phyloP scores from a whole-genome alignment of 352 stramenopile species.

The Globisporangium nodosum region DNA sequence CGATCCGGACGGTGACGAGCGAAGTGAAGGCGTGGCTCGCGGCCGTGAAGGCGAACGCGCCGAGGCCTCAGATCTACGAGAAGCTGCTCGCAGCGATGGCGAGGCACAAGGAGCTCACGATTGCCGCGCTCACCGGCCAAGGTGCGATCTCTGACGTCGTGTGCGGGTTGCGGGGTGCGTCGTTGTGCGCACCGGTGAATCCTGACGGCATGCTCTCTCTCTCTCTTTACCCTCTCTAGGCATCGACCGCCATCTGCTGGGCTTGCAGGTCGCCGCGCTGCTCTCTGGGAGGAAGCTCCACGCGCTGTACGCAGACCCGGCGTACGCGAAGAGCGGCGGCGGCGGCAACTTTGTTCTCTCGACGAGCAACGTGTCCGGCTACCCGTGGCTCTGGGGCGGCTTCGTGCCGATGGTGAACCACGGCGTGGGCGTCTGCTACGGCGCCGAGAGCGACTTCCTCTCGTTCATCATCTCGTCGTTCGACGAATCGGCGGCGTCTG shows the following conservation, averaged over 20 bases:
- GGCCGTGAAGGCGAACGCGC: constrained; percentile 34
- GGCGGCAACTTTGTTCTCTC: constrained; percentile 90
- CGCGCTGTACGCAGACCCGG: constrained; percentile 77
- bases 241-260: constrained; percentile 92
- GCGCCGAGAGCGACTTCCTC: constrained; percentile 85
- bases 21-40: constrained; percentile 82
- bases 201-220: background rate
- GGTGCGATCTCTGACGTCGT: constrained; percentile 12
- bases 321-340: constrained; percentile 80
- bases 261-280: constrained; percentile 83
- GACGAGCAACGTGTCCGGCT: constrained; percentile 92
- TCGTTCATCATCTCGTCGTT: constrained; percentile 92
- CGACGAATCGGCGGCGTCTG: constrained; percentile 20
- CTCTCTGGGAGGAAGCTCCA: constrained; percentile 60
- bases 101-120: constrained; percentile 86
- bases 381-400: constrained; percentile 94
- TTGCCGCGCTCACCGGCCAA: constrained; percentile 55
- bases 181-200: too few species aligned
- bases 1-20: constrained; percentile 68
- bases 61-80: constrained; percentile 27
- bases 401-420: constrained; percentile 89
- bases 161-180: background rate
- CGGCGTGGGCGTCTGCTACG: constrained; percentile 93
- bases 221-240: constrained; percentile 11
- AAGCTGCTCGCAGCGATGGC: constrained; percentile 76